Evolutionary conservation across 208 protist genomes (phyloP).

Genomic region (Acanthamoeba healyi): DNA sequence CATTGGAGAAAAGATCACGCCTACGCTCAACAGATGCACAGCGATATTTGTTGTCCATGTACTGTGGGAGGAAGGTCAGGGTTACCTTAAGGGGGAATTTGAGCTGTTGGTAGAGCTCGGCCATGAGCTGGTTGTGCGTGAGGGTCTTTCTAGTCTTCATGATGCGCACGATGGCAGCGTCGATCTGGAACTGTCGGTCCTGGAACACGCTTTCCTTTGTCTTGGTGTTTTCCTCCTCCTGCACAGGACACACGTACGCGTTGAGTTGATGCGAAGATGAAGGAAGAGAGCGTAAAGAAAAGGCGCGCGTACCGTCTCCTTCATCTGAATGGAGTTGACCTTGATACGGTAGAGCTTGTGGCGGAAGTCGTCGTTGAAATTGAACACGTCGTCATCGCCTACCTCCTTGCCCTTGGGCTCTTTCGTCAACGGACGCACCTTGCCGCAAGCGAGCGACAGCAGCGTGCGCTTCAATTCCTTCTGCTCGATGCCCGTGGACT

Average conservation of each 20-base stretch:
- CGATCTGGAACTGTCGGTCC: constrained; percentile 93
- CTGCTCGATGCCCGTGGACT: constrained; percentile 86
- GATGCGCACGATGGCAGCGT: constrained; percentile 95
- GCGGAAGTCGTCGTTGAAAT: constrained; percentile 89
- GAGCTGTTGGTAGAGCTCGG: constrained; percentile 90
- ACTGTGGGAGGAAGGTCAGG: too few relatives aligned
- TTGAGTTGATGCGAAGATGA: not conserved
- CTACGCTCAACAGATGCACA: not conserved
- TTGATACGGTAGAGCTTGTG: constrained; percentile 90
- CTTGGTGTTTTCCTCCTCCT: constrained; percentile 89
- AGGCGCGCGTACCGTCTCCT: constrained; percentile 88
- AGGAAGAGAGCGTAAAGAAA: not conserved
- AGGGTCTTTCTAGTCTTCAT: constrained; percentile 94
- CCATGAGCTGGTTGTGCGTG: constrained; percentile 93
- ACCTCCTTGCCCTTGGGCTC: constrained; percentile 80
- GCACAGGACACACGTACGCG: not conserved
- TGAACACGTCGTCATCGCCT: constrained; percentile 86
- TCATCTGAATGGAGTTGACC: constrained; percentile 92
- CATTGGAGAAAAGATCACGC: not conserved
- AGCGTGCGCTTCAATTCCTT: constrained; percentile 89
- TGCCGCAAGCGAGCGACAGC: constrained; percentile 88
- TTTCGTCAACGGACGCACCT: constrained; percentile 81
- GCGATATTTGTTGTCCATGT: too few relatives aligned
- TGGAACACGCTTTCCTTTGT: constrained; percentile 91
- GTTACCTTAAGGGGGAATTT: constrained; percentile 92